Evolutionary conservation across 768 basidiomycete species (phyloP).

Genomic region (Lentinula boryana): DNA sequence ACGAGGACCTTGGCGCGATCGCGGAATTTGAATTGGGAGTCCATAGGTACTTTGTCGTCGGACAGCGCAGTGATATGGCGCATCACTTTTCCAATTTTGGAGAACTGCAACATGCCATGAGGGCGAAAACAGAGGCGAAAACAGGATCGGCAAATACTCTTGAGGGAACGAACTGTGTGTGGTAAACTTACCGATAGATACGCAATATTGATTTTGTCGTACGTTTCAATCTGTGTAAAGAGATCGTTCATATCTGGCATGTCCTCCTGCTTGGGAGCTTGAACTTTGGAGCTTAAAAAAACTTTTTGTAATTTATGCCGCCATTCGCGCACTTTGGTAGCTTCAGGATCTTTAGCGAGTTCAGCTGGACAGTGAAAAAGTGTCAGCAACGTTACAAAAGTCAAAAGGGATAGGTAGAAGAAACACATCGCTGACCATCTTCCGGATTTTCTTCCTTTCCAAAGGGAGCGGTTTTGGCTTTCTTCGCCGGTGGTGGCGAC

Average conservation of each 20-base stretch:
- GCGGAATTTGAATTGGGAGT: conserved; percentile 60
- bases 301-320: conserved; percentile 88
- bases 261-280: conserved; percentile 64
- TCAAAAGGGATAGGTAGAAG: neutral
- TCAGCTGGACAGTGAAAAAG: conserved; percentile 22
- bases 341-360: conserved; percentile 63
- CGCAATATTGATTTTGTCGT: conserved; percentile 71
- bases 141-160: neutral
- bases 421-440: conserved; percentile 41
- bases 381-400: neutral
- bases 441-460: conserved; percentile 57
- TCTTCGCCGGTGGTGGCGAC: conserved; percentile 51
- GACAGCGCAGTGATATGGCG: conserved; percentile 67
- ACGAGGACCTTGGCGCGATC: conserved; percentile 65
- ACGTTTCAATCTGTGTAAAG: conserved; percentile 72
- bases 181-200: conserved; percentile 45
- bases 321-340: conserved; percentile 78
- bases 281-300: conserved; percentile 63
- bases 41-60: conserved; percentile 54
- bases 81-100: conserved; percentile 85
- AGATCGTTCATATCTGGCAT: conserved; percentile 69
- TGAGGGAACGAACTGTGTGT: neutral
- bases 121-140: conserved; percentile 7
- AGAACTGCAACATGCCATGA: conserved; percentile 43
- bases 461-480: conserved; percentile 34